A percentile compares a stretch with the other conserved stretches of the same genome.
Evolutionary conservation across 768 basidiomycete genomes (phyloP).

Genomic region (Amanita rubescens): DNA sequence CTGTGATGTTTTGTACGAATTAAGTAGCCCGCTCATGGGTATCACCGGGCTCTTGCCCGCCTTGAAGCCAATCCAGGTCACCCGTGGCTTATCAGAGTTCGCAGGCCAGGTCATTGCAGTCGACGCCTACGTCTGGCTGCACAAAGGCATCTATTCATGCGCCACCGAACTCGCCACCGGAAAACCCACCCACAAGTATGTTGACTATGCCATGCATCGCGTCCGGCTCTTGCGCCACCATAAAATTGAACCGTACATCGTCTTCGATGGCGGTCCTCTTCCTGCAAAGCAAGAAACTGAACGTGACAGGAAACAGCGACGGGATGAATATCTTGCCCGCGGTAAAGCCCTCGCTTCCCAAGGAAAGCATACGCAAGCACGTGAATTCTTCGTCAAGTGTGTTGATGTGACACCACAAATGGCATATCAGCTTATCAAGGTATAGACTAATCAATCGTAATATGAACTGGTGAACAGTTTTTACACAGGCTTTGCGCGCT

Average conservation of each 20-base stretch:
- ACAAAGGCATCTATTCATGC: slow-evolving; percentile 84
- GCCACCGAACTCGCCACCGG: slow-evolving; percentile 87
- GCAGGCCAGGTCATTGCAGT: slow-evolving; percentile 82
- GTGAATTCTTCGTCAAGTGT: slow-evolving; percentile 85
- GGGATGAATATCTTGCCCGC: slow-evolving; percentile 68
- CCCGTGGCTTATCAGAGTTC: slow-evolving; percentile 73
- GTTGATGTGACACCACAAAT: slow-evolving; percentile 95
- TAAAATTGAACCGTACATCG: slow-evolving; percentile 81
- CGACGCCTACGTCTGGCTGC: slow-evolving; percentile 94
- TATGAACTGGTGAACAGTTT: slow-evolving; percentile 5
- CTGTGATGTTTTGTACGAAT: not conserved
- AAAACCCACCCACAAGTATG: slow-evolving; percentile 83
- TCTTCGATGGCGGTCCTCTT: slow-evolving; percentile 94
- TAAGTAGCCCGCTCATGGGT: slow-evolving; percentile 52
- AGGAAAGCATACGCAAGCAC: slow-evolving; percentile 73
- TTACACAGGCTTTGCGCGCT: slow-evolving; percentile 70
- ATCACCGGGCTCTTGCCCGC: slow-evolving; percentile 87
- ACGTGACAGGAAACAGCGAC: slow-evolving; percentile 61
- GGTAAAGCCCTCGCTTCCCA: slow-evolving; percentile 70
- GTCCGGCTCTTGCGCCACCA: slow-evolving; percentile 81
- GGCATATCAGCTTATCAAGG: slow-evolving; percentile 98
- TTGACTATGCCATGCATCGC: slow-evolving; percentile 92
- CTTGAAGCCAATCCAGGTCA: slow-evolving; percentile 82
- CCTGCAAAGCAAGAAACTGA: slow-evolving; percentile 94
- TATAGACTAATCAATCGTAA: slow-evolving; percentile 17